Conservation (phyloP, 805 yeast genomes). For the Tetrapisispora namnaoensis region DNA sequence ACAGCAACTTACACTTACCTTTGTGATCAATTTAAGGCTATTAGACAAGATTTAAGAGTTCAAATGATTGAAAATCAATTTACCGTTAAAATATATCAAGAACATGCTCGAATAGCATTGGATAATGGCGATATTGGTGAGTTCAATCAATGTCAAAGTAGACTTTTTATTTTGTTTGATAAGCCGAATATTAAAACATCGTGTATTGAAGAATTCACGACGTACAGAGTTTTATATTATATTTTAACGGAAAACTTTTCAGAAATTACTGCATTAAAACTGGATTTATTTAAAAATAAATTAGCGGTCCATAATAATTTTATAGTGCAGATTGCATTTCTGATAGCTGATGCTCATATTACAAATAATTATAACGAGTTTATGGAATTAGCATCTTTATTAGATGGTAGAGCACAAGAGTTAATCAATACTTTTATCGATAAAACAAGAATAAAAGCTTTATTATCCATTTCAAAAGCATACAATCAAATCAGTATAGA, state of each 20-base stretch:
- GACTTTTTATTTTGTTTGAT: constrained; percentile 55
- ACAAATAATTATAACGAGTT: constrained; percentile 45
- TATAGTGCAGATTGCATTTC: constrained; percentile 21
- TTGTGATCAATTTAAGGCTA: constrained; percentile 83
- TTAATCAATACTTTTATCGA: constrained; percentile 45
- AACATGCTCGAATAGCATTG: constrained; percentile 80
- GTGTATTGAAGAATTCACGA: constrained; percentile 48
- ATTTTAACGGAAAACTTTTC: constrained; percentile 56
- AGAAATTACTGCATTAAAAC: constrained; percentile 19
- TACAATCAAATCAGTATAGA: constrained; percentile 40
- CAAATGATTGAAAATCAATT: constrained; percentile 76
- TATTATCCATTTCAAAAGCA: constrained; percentile 46
- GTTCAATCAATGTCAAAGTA: constrained; percentile 89
- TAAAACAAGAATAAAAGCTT: constrained; percentile 47
- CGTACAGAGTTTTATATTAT: constrained; percentile 66
- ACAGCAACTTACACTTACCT: constrained; percentile 59
- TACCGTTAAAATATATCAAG: constrained; percentile 70
- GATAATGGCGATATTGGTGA: constrained; percentile 83
- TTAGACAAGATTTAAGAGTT: constrained; percentile 88
- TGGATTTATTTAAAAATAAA: constrained; percentile 13
- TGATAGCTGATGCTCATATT: constrained; percentile 25
- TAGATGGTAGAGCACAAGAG: constrained; percentile 35
- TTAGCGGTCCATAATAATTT: constrained; percentile 11
- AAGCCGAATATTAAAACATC: constrained; percentile 30
- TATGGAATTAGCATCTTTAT: constrained; percentile 34